Evolutionary conservation across 768 basidiomycete species (phyloP), one percentile per base, ranked within the genome.

Genomic region (Cystobasidium onofrii): DNA sequence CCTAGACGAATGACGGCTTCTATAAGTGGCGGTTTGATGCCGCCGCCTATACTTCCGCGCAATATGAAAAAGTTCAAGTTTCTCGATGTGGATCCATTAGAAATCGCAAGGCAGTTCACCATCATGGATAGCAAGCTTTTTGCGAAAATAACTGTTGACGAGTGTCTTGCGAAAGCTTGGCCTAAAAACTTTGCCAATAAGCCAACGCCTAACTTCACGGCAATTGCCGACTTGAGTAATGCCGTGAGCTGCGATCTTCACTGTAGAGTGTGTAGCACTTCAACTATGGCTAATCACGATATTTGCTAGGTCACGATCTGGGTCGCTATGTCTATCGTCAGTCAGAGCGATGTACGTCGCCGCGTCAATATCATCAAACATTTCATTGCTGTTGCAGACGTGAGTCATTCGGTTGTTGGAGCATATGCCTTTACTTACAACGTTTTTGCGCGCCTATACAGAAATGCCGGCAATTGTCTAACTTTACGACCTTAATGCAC

Each of bases 401-500:
- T 95, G 75, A 80, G 91, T 61, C 23, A 23, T n/a, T 4, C 52
- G 33, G 46, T 29, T 27, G 31, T 20, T 10, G 20, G 36, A 0
- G n/a, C n/a, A n/a, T n/a, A n/a, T n/a, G 39, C 39, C 39, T 39
- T 15, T 6, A 39, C 15, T 39, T 6, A 39, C 39, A 6, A 39
- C 6, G 7, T 39, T 15, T 15, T 39, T 15, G 39, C 7, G 15
- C 1, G 10, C n/a, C 17, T n/a, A 7, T 71, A 1, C n/a, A 97
- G 94, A 90, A 91, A 34, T 95, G 94, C 80, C 90, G 91, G 57
- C 81, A 82, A 20, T 82, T 97, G 76, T 90, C 94, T 81, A 98
- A 98, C 82, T 97, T 92, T 82, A 94, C 93, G 23, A 90, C 88
- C n/a, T 91, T 98, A 88, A 91, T 92, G 73, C 92, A 93, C 39